Base-by-base conservation (phyloP, 371 early-diverging fungal species). In the Actinomucor elegans region DNA sequence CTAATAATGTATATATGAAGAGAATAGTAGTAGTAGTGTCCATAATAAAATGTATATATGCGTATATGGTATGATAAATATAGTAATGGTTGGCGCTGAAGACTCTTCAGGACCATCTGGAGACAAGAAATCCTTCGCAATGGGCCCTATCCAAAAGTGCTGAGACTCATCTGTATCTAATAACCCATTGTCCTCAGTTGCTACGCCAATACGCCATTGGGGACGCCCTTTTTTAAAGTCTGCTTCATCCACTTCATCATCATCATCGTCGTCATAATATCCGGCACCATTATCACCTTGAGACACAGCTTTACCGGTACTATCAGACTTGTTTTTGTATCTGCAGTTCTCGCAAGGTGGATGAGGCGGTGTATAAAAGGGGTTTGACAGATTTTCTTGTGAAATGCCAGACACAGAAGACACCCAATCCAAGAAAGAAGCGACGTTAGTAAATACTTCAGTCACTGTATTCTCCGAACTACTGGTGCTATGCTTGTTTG, bases 341-440 rank as follows among this genome's bases (percentile, higher is more conserved):
- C 24, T n/a, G n/a, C 42, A 42, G 15, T 42, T 42, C 15, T 27
- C 27, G 20, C 42, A 42, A 27, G 42, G 42, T 9, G 36, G 27
- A 37, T 36, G 36, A 14, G 61, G 52, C 18, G 57, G 63, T 0
- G 21, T 14, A 59, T 59, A 59, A 36, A 48, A 56, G 0, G 65
- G 65, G 36, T 59, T 52, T 5, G 53, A 43, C 18, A 66, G 20
- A 15, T 60, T 26, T 2, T 43, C 20, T 5, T 2, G 15, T 7
- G 57, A 38, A 0, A 66, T 56, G 1, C 46, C 47, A 9, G 61
- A 41, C 1, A 48, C 49, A 2, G 38, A 27, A 0, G 66, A 57
- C 12, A 66, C 54, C 66, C 66, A 66, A 23, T 60, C 54, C 10
- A 66, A 15, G 27, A 66, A 20, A 3, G 35, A 18, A 0, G 34